Evolutionary conservation across 306 rosid species (phyloP).

Genomic region (Fragaria nilgerrensis): DNA sequence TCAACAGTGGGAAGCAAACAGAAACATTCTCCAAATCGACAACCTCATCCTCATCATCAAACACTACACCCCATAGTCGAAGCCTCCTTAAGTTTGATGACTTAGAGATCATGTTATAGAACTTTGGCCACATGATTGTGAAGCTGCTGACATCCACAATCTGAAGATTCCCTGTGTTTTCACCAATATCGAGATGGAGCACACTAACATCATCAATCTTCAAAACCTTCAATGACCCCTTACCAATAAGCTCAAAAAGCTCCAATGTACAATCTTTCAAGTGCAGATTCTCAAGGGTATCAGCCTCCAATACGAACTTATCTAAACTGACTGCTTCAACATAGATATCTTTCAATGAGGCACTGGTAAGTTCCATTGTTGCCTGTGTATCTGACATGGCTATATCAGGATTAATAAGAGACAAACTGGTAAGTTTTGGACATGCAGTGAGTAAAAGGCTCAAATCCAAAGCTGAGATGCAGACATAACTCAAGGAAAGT

Average conservation of each 20-base stretch:
- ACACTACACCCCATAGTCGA: conserved; percentile 66
- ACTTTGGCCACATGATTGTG: conserved; percentile 73
- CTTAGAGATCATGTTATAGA: conserved; percentile 67
- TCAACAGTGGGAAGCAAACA: conserved; percentile 55
- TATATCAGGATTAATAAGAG: conserved; percentile 62
- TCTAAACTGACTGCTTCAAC: conserved; percentile 66
- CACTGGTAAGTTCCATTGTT: conserved; percentile 54
- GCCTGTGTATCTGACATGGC: conserved; percentile 63
- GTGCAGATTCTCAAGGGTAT: conserved; percentile 53
- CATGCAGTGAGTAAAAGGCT: conserved; percentile 65
- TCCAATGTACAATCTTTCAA: conserved; percentile 61
- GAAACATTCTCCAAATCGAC: conserved; percentile 66
- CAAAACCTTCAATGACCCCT: conserved; percentile 53
- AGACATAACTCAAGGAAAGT: conserved; percentile 55
- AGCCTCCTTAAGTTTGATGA: conserved; percentile 57
- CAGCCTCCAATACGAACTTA: conserved; percentile 51
- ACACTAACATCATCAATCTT: conserved; percentile 71
- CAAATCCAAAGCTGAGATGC: conserved; percentile 72
- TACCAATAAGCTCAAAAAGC: conserved; percentile 51
- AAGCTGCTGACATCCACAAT: conserved; percentile 68
- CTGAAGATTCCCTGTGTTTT: conserved; percentile 66
- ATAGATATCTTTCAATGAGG: conserved; percentile 61
- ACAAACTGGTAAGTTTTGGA: conserved; percentile 53
- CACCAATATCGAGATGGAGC: conserved; percentile 67
- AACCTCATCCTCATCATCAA: conserved; percentile 65